Conservation (phyloP, 2,329 filamentous ascomycete genomes). For the Diaporthe longicolla region DNA sequence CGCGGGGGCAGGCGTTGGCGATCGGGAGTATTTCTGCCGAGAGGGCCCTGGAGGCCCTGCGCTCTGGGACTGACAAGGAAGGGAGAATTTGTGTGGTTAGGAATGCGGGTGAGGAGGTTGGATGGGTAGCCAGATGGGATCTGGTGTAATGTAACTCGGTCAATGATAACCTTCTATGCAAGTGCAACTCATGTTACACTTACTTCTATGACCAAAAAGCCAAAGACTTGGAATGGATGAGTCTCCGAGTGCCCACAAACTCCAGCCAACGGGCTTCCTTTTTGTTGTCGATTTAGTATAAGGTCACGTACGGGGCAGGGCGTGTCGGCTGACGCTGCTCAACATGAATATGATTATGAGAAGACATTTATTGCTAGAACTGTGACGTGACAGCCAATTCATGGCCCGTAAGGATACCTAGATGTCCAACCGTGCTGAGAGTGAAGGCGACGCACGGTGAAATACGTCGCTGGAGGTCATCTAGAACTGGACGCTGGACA, state of each 20-base stretch:
- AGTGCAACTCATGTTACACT: neutral
- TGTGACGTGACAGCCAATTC: neutral
- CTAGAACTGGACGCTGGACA: neutral
- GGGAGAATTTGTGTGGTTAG: constrained; percentile 81
- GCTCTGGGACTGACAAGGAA: constrained; percentile 54
- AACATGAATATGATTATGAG: neutral
- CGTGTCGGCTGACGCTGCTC: neutral
- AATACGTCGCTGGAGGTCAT: neutral
- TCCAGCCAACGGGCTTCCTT: neutral
- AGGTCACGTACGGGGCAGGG: neutral
- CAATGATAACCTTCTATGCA: neutral
- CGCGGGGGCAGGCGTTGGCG: constrained; percentile 80
- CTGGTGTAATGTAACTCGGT: constrained; percentile 58
- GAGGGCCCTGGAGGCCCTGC: constrained; percentile 64
- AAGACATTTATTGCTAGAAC: neutral
- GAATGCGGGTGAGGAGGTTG: constrained; percentile 83
- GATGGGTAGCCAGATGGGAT: constrained; percentile 86
- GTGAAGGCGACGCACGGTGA: no score
- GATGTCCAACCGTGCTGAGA: neutral
- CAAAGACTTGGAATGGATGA: no score
- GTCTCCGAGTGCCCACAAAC: no score
- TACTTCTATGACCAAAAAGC: neutral
- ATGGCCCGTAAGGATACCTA: neutral
- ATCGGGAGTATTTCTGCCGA: constrained; percentile 78
- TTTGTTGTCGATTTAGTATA: neutral